Evolutionary conservation across 768 basidiomycete species (phyloP).

Genomic region (Mrakia hoshinonis): DNA sequence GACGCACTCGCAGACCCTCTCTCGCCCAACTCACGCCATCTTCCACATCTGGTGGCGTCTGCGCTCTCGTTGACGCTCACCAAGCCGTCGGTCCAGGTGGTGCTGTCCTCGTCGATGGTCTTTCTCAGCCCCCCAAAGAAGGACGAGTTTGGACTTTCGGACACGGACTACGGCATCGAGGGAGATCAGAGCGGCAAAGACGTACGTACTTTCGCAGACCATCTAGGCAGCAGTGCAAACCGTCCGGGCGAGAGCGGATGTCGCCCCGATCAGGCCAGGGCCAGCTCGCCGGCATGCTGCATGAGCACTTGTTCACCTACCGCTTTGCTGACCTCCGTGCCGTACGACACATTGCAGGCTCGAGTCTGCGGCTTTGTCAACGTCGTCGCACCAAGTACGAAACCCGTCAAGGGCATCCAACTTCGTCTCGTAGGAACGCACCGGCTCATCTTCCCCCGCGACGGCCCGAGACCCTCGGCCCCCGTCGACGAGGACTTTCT

Average conservation of each 20-base stretch:
- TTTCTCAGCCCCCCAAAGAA: background rate
- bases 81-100: background rate
- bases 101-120: background rate
- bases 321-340: too few relatives aligned
- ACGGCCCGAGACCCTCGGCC: background rate
- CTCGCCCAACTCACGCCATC: conserved; percentile 2
- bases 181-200: background rate
- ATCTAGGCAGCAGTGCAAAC: too few relatives aligned
- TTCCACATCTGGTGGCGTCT: background rate
- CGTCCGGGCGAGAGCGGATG: too few relatives aligned
- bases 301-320: too few relatives aligned
- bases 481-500: background rate
- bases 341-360: conserved; percentile 4
- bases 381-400: background rate
- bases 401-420: background rate
- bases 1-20: background rate
- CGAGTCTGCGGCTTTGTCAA: background rate
- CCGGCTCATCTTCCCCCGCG: background rate
- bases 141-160: background rate
- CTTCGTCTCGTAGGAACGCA: background rate
- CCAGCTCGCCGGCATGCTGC: too few relatives aligned
- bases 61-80: background rate
- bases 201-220: too few relatives aligned
- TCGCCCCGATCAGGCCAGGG: too few relatives aligned
- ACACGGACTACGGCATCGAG: background rate